Percentiles rank a stretch among this genome's conserved stretches.
phyloP scores from a whole-genome alignment of 108 stramenopile genomes.

The Cyclotella baltica region DNA sequence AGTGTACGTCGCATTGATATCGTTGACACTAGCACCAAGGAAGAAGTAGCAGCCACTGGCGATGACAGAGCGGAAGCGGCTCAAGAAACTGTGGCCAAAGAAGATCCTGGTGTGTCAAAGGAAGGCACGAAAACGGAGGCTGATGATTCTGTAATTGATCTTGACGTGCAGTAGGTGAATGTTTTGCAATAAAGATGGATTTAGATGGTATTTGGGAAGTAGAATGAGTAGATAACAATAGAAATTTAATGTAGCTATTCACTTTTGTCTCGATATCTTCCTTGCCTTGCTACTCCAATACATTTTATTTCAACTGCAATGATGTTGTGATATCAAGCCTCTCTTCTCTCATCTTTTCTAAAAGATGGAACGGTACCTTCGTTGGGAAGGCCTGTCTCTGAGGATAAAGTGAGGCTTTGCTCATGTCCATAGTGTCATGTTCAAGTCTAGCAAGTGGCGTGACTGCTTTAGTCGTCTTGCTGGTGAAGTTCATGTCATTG shows the following conservation, averaged over 20 bases:
- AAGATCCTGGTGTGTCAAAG: background rate
- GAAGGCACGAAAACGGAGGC: slow-evolving; percentile 10
- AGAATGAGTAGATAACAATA: background rate
- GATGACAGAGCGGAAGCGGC: background rate
- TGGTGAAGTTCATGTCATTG: background rate
- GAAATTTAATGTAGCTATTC: background rate
- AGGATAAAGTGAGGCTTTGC: background rate
- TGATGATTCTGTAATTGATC: slow-evolving; percentile 49
- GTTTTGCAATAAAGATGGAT: background rate
- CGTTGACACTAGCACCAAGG: slow-evolving; percentile 18
- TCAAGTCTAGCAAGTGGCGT: background rate
- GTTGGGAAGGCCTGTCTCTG: slow-evolving; percentile 10
- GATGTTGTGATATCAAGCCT: slow-evolving; percentile 7
- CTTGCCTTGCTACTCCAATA: background rate
- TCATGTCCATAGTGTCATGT: background rate
- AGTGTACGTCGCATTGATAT: slow-evolving; percentile 45
- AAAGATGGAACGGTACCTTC: slow-evolving; percentile 23
- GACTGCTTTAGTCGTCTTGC: too few relatives aligned
- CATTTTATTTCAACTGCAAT: slow-evolving; percentile 12
- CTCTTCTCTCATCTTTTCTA: slow-evolving; percentile 30
- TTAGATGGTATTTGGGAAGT: background rate
- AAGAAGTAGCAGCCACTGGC: background rate
- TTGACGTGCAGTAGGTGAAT: slow-evolving; percentile 26
- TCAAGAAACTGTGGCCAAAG: background rate
- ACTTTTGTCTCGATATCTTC: background rate